These are phyloP conservation scores for Neoarthrinium moseri DNA, from an alignment of 2,329 filamentous ascomycete species.

Conservation along the genomic window DNA sequence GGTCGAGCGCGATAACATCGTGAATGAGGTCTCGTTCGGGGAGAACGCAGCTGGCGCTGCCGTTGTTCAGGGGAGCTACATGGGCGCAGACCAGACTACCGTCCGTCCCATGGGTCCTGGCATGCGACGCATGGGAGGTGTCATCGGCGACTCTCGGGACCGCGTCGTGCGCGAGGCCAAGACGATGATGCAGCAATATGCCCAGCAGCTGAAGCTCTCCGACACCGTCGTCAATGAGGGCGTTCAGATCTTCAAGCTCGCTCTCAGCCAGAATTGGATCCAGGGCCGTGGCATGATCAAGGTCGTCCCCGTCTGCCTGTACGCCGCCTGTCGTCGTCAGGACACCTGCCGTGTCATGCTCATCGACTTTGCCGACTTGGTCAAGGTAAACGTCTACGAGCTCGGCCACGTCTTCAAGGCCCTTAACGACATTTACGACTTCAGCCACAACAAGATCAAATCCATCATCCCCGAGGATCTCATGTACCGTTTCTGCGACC, in stretches of 20 bases:
- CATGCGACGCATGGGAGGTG: constrained; percentile 58
- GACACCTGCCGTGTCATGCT: constrained; percentile 84
- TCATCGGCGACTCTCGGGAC: constrained; percentile 53
- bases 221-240: constrained; percentile 64
- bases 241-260: constrained; percentile 73
- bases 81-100: constrained; percentile 82
- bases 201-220: constrained; percentile 56
- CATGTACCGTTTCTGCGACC: constrained; percentile 86
- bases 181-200: constrained; percentile 62
- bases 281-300: constrained; percentile 83
- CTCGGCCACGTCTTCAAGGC: constrained; percentile 88
- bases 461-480: constrained; percentile 85
- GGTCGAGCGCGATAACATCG: constrained; percentile 83
- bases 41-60: constrained; percentile 84
- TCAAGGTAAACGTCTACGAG: constrained; percentile 84
- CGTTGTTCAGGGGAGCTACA: constrained; percentile 84
- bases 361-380: constrained; percentile 89
- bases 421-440: constrained; percentile 69
- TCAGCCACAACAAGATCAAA: constrained; percentile 56
- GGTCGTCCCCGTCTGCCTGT: constrained; percentile 88
- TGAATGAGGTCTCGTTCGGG: constrained; percentile 87
- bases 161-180: constrained; percentile 58
- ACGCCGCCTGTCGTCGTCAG: constrained; percentile 80
- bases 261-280: constrained; percentile 73
- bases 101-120: constrained; percentile 66